Base-by-base conservation (phyloP, 441 rosid genomes). In the Hura crepitans region DNA sequence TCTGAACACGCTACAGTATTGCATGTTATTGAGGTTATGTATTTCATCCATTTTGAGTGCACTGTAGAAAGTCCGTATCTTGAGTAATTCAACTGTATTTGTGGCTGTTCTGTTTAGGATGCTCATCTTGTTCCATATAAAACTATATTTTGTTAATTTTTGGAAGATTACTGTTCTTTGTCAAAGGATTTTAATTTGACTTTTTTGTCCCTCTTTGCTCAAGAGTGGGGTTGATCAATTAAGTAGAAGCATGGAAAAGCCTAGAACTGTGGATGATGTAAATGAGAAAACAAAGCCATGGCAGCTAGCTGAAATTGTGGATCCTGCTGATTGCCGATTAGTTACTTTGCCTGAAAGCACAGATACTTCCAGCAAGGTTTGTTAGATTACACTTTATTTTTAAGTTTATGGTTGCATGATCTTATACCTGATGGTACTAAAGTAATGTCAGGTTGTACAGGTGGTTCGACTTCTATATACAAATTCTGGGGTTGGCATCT, bases 391-490 rank as follows among this genome's bases (percentile, higher is more conserved):
- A 33, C 2, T 33, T 33, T 33, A 33, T 33, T 33, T 33, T 2
- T 33, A 33, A 33, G 37, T 33, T 33, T 33, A 33, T 6, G 37
- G 2, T 33, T 33, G 37, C 37, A 33, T 33, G 37, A 33, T 33
- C 37, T 33, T 33, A 33, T 33, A 33, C 37, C 37, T 33, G 37
- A 33, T 33, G 37, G 37, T 33, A 6, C 37, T 70, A 69, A 10
- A 72, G 50, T 46, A 4, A 27, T 72, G 77, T 61, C 46, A 42
- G 22, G 53, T 56, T 62, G 55, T 50, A 66, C 79, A 91, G 97
- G 93, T 85, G 42, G 94, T 85, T 72, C 86, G 96, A 68, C 96
- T 93, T 73, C 79, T 89, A 46, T 93, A 93, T 79, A 88, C 96
- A 73, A 93, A 93, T 80, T 85, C 91, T 71, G 98, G 89, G 47